phyloP scores from a whole-genome alignment of 139 green algal genomes.

The Protoeuglena noctilucae region DNA sequence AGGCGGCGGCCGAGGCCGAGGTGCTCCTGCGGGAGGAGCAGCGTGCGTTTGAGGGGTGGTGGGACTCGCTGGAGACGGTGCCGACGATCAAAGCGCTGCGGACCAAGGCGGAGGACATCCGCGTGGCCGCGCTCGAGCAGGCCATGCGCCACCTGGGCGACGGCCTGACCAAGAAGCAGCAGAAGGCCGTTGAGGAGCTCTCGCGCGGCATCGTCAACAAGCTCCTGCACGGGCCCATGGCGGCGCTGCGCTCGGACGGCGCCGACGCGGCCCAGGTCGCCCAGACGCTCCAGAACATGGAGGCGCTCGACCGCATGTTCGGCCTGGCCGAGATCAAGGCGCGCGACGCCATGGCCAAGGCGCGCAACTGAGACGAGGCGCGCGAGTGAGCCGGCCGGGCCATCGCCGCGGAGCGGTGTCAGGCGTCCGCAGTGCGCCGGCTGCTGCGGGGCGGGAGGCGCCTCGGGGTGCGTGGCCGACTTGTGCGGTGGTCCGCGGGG shows the following conservation, averaged over 20 bases:
- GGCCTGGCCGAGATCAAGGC: conserved; percentile 32
- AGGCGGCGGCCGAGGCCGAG: conserved; percentile 51
- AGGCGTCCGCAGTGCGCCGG: no score
- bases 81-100: conserved; percentile 97
- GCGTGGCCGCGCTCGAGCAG: conserved; percentile 82
- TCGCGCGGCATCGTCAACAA: conserved; percentile 94
- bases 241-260: conserved; percentile 65
- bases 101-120: conserved; percentile 79
- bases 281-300: conserved; percentile 94
- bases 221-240: conserved; percentile 97
- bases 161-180: conserved; percentile 90
- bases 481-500: no score
- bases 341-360: no score
- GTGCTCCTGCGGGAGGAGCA: conserved; percentile 53
- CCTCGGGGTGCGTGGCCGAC: no score
- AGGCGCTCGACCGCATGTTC: conserved; percentile 97
- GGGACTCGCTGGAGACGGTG: conserved; percentile 93
- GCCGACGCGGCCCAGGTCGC: conserved; percentile 47
- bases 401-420: no score
- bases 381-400: no score
- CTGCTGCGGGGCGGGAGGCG: no score
- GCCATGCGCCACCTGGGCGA: conserved; percentile 71
- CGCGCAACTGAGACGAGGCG: no score
- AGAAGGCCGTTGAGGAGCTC: conserved; percentile 87
- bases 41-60: conserved; percentile 84